Percentiles rank a stretch among this genome's conserved stretches.
Evolutionary conservation across 768 basidiomycete genomes (phyloP).

Genomic region (Russula ochroleuca): DNA sequence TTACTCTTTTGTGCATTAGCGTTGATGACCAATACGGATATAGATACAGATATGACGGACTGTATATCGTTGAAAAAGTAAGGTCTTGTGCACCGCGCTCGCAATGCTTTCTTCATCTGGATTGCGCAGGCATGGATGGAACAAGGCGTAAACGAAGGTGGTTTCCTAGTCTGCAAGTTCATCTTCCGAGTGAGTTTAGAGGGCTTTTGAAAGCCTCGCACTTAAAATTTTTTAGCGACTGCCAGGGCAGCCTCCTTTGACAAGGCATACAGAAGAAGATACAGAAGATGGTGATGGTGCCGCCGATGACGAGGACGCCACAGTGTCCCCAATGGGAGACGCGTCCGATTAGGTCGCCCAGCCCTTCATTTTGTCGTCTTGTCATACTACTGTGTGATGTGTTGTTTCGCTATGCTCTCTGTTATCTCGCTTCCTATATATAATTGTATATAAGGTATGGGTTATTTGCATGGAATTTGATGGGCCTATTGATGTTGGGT

Average conservation of each 20-base stretch:
- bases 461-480: background rate
- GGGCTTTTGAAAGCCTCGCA: background rate
- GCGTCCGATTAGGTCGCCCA: background rate
- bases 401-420: background rate
- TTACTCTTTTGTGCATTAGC: background rate
- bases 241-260: slow-evolving; percentile 46
- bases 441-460: background rate
- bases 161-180: slow-evolving; percentile 80
- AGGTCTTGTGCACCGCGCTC: slow-evolving; percentile 15
- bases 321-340: background rate
- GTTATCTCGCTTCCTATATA: background rate
- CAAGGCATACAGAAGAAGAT: background rate
- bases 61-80: slow-evolving; percentile 76
- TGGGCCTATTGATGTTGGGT: background rate
- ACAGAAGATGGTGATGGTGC: background rate
- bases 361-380: background rate
- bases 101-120: slow-evolving; percentile 9
- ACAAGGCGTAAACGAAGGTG: slow-evolving; percentile 60
- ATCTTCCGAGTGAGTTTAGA: slow-evolving; percentile 61
- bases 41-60: slow-evolving; percentile 88
- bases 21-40: background rate
- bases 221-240: slow-evolving; percentile 43
- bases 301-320: background rate
- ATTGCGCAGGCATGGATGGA: slow-evolving; percentile 64
- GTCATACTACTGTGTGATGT: background rate